These are phyloP conservation scores for Pseudocercospora fuligena DNA, from an alignment of 2,329 filamentous ascomycete genomes.

Conservation along the genomic window DNA sequence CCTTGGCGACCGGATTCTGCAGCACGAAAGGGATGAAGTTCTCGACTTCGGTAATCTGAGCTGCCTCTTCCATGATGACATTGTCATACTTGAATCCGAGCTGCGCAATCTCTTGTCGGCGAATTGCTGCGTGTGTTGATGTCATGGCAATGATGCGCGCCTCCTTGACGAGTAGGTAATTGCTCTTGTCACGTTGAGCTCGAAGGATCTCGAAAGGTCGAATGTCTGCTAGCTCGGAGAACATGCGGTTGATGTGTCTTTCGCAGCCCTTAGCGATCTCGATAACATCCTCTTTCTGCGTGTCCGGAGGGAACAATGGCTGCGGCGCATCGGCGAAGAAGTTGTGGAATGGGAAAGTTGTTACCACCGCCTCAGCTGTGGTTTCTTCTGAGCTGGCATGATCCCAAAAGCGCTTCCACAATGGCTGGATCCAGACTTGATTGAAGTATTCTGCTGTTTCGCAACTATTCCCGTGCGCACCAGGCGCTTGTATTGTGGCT, in stretches of 20 bases:
- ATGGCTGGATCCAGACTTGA: slow-evolving; percentile 83
- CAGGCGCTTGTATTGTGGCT: slow-evolving; percentile 80
- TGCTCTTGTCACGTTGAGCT: slow-evolving; percentile 87
- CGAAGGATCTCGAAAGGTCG: slow-evolving; percentile 93
- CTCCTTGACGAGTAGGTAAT: slow-evolving; percentile 92
- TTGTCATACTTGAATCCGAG: slow-evolving; percentile 98
- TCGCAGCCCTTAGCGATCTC: slow-evolving; percentile 86
- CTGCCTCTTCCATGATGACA: slow-evolving; percentile 97
- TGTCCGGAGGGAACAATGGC: slow-evolving; percentile 74
- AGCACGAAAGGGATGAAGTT: slow-evolving; percentile 95
- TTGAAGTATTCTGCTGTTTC: slow-evolving; percentile 98
- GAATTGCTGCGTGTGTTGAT: slow-evolving; percentile 95
- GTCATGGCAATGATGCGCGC: slow-evolving; percentile 99
- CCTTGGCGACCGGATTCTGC: slow-evolving; percentile 62
- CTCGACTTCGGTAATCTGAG: slow-evolving; percentile 96
- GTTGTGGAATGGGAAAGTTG: slow-evolving; percentile 81
- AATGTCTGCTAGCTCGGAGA: slow-evolving; percentile 89
- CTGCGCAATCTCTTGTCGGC: slow-evolving; percentile 83
- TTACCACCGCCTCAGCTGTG: slow-evolving; percentile 61
- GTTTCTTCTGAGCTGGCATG: slow-evolving; percentile 59
- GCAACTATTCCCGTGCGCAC: slow-evolving; percentile 93
- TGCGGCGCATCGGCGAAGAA: slow-evolving; percentile 90
- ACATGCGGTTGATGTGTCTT: slow-evolving; percentile 85
- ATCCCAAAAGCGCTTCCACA: slow-evolving; percentile 85
- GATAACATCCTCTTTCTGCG: slow-evolving; percentile 68